Evolutionary conservation across 805 yeast species (phyloP).

Genomic region (Sporopachydermia quercuum): DNA sequence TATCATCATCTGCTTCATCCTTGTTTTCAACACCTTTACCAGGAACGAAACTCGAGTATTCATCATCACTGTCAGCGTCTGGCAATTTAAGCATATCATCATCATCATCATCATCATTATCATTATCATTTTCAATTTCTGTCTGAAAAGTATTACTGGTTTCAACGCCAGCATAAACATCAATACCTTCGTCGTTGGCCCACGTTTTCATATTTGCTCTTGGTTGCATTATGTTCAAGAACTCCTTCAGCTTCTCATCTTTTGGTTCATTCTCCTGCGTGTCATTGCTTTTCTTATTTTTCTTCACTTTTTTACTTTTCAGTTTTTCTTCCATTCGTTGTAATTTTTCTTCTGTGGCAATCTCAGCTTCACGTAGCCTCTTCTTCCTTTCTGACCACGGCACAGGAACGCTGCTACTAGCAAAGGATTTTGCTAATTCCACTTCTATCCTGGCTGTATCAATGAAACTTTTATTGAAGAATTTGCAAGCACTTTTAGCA

Average conservation of each 20-base stretch:
- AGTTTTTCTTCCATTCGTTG: slow-evolving; percentile 21
- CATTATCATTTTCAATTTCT: slow-evolving; percentile 5
- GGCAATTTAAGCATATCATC: slow-evolving; percentile 23
- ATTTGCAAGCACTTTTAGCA: slow-evolving; percentile 65
- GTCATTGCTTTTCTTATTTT: slow-evolving; percentile 21
- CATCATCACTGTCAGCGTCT: slow-evolving; percentile 31
- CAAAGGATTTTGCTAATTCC: slow-evolving; percentile 68
- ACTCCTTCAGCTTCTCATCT: slow-evolving; percentile 50
- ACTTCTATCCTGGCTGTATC: slow-evolving; percentile 75
- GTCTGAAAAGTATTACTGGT: not conserved
- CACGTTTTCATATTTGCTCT: slow-evolving; percentile 55
- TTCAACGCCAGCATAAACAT: slow-evolving; percentile 3
- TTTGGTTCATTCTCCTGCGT: slow-evolving; percentile 15
- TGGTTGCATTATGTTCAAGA: slow-evolving; percentile 71
- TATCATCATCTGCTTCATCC: slow-evolving; percentile 15
- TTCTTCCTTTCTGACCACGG: slow-evolving; percentile 31
- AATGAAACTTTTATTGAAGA: slow-evolving; percentile 63
- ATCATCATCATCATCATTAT: slow-evolving; percentile 12
- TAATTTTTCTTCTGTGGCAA: slow-evolving; percentile 33
- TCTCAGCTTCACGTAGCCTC: slow-evolving; percentile 31
- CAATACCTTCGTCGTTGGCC: slow-evolving; percentile 44
- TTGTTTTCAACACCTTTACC: slow-evolving; percentile 15
- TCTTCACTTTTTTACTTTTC: slow-evolving; percentile 18
- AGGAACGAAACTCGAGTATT: slow-evolving; percentile 31
- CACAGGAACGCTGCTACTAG: slow-evolving; percentile 68